phyloP scores from a whole-genome alignment of 2,329 filamentous ascomycete species.

The Arthrobotrys pseudoclavata region DNA sequence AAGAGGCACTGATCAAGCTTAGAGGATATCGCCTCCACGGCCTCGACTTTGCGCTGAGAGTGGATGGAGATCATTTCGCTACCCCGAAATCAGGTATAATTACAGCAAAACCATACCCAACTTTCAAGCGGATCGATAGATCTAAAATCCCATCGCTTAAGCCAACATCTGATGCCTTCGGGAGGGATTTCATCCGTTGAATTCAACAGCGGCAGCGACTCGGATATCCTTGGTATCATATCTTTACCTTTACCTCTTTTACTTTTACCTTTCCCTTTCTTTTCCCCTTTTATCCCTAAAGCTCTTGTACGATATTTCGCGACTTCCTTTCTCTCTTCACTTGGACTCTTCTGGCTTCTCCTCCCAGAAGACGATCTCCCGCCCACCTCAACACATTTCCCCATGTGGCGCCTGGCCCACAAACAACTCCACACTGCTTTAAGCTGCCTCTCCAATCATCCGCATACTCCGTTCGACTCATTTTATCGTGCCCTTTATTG shows the following conservation, averaged over 20 bases:
- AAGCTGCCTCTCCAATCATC: neutral
- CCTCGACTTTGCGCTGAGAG: neutral
- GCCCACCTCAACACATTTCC: neutral
- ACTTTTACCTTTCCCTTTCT: neutral
- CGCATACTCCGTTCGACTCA: neutral
- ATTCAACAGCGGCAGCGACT: neutral
- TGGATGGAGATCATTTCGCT: neutral
- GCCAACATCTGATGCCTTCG: neutral
- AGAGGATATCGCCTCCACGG: constrained; percentile 16
- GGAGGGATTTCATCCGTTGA: neutral
- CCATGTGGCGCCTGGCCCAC: neutral
- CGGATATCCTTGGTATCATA: neutral
- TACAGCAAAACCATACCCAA: neutral
- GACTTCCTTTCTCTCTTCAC: neutral
- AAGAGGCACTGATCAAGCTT: neutral
- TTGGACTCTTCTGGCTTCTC: neutral
- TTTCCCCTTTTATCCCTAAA: neutral
- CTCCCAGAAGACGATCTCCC: neutral
- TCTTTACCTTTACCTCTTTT: neutral
- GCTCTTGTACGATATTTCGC: neutral
- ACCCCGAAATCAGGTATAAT: neutral
- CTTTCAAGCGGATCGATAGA: neutral
- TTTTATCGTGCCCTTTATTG: neutral
- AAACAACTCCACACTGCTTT: neutral
- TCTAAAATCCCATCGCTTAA: neutral